A percentile compares a stretch with the other conserved stretches of the same genome.
These are phyloP conservation scores for Hyphopichia wangnamkhiaoensis DNA, from an alignment of 1,139 yeast genomes.

Conservation along the genomic window DNA sequence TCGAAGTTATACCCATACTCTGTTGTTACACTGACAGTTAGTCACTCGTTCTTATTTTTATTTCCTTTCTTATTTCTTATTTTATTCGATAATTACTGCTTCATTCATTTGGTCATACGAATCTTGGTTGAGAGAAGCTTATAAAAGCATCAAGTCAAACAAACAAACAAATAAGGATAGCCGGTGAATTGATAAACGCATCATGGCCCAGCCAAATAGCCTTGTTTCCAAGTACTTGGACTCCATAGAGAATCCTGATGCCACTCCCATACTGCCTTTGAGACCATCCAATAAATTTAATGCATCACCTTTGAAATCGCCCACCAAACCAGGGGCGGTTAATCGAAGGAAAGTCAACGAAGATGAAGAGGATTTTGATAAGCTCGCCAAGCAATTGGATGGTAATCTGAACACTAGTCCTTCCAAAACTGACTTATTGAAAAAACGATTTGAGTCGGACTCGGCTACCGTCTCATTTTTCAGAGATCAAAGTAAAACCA, in stretches of 20 bases:
- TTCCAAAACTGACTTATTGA: constrained; percentile 29
- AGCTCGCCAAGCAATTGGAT: constrained; percentile 40
- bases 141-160: too few species aligned
- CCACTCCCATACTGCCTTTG: constrained; percentile 27
- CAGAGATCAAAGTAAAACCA: constrained; percentile 28
- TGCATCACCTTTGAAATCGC: constrained; percentile 12
- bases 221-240: constrained; percentile 39
- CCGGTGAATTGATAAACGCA: too few species aligned
- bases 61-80: too few species aligned
- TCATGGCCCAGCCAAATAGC: constrained; percentile 29
- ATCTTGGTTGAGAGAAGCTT: too few species aligned
- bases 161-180: too few species aligned
- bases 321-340: constrained; percentile 6
- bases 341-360: constrained; percentile 7
- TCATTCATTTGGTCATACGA: too few species aligned
- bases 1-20: too few species aligned
- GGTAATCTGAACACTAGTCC: constrained; percentile 27
- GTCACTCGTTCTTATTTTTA: too few species aligned
- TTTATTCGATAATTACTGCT: too few species aligned
- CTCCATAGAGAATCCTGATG: constrained; percentile 25
- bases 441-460: constrained; percentile 44
- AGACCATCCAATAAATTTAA: constrained; percentile 34
- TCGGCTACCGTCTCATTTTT: constrained; percentile 49
- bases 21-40: too few species aligned
- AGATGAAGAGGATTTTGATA: constrained; percentile 39